Evolutionary conservation across 2,329 filamentous ascomycete genomes (phyloP), one percentile per base, ranked within the genome.

Genomic region (Xylaria polymorpha): DNA sequence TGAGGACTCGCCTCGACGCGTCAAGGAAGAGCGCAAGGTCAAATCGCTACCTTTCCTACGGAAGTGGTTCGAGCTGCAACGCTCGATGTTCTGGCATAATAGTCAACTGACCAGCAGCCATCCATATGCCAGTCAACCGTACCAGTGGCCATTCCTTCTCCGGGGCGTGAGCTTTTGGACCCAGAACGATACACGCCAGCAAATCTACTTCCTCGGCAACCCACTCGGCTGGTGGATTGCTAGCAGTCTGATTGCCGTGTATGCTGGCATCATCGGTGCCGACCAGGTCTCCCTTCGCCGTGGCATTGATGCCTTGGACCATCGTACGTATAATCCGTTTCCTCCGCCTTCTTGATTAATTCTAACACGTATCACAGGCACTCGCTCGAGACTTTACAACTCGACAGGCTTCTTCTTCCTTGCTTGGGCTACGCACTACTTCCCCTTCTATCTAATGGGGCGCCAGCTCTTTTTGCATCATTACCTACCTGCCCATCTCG

Each of bases 131-230:
- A 97, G 94, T 76, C 91, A 94, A 79, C 96, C 96, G 7, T 96
- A 97, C 83, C 93, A 97, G 78, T 99, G 96, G 96, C 96, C 96
- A 1, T 98, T 99, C 88, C 87, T 99, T 79, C 89, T 99, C 66
- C 91, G 96, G 37, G 96, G 96, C 82, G 95, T 99, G 75, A 98
- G 94, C 82, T 99, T 99, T 90, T 99, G 96, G 96, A 99, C 96
- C 9, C 92, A 98, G 80, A 94, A 93, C 80, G 93, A 97, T 65
- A 98, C 95, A 10, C 91, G 93, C 70, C 91, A 97, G 83, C 96
- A 99, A 81, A 99, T 99, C 74, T 99, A 99, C 84, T 99, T 99
- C 86, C 85, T 99, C 37, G 96, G 96, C 66, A 99, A 99, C 83
- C 96, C 96, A 0, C 82, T 98, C 71, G 96, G 95, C 67, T 99